These are phyloP conservation scores for Boehmeria nivea DNA, from an alignment of 306 rosid species.

Conservation along the genomic window DNA sequence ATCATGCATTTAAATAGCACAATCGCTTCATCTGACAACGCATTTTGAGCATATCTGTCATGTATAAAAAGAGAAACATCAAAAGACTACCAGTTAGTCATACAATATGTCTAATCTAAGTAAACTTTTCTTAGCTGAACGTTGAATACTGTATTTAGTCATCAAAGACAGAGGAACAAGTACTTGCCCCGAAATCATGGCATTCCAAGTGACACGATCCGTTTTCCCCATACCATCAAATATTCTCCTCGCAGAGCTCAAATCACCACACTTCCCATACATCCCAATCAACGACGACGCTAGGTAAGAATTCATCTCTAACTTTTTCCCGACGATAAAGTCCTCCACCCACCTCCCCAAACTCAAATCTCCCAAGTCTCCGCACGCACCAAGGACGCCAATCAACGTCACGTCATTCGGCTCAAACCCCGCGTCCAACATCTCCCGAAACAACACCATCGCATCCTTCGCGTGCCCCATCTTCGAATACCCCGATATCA, in stretches of 20 bases:
- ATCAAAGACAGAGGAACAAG: neutral
- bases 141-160: neutral
- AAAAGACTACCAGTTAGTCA: neutral
- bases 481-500: conserved; percentile 73
- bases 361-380: conserved; percentile 65
- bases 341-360: conserved; percentile 73
- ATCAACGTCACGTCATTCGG: conserved; percentile 76
- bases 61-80: neutral
- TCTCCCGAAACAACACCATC: conserved; percentile 47
- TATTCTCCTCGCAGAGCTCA: conserved; percentile 61
- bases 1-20: conserved; percentile 58
- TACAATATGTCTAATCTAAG: neutral
- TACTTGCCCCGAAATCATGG: conserved; percentile 76
- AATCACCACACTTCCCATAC: conserved; percentile 77
- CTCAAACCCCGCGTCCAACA: conserved; percentile 55
- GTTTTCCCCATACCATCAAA: conserved; percentile 52
- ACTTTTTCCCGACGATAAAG: conserved; percentile 43
- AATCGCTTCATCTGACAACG: conserved; percentile 78
- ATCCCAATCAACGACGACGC: conserved; percentile 83
- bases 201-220: conserved; percentile 81
- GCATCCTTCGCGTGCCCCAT: conserved; percentile 60
- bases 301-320: conserved; percentile 49
- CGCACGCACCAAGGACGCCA: conserved; percentile 74
- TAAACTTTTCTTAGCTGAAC: neutral
- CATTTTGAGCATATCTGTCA: conserved; percentile 89